Evolutionary conservation across 352 stramenopile species (phyloP), one percentile per base, ranked within the genome.

Genomic region (Thraustochytrium striatum): DNA sequence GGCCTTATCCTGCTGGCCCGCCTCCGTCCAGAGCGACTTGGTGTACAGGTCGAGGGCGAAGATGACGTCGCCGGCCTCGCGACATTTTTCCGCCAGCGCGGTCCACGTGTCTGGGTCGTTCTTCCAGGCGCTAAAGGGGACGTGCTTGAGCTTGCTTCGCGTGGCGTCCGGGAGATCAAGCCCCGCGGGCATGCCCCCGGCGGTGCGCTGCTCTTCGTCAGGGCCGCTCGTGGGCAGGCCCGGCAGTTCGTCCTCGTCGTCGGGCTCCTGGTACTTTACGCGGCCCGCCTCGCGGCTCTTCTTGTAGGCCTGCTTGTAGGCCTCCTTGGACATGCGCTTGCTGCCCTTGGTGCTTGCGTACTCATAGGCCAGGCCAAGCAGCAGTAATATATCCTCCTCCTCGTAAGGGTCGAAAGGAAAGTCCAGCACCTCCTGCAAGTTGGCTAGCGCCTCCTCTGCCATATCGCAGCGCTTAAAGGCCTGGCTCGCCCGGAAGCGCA

Each of bases 21-120:
- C 36, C 47, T 75, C 65, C 3, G 65, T 75, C 65, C 65, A 75
- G 19, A 75, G 65, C 5, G 7, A 19, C 65, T 75, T 75, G 25
- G 65, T 75, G 36, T 43, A 75, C 11, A 70, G 16, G 35, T 75
- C 65, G n/a, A 75, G 32, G 7, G 65, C 43, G 39, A 75, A 75
- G 25, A 75, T 38, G 8, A 75, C 9, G 65, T 75, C 65, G 1
- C 43, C 65, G 61, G 11, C 21, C 39, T 3, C 32, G 9, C 28
- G 16, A 3, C 65, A 75, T 0, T 38, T 61, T 9, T 65, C 16
- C n/a, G 65, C 65, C 11, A 75, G 35, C 35, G 11, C 21, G n/a
- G 41, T 75, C 65, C 65, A 75, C 13, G 39, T 72, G 19, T 75
- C 65, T 38, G 65, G 65, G 47, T 75, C 65, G n/a, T 21, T 25